phyloP scores from a whole-genome alignment of 2,329 filamentous ascomycete genomes.

The Trichoderma sp. region DNA sequence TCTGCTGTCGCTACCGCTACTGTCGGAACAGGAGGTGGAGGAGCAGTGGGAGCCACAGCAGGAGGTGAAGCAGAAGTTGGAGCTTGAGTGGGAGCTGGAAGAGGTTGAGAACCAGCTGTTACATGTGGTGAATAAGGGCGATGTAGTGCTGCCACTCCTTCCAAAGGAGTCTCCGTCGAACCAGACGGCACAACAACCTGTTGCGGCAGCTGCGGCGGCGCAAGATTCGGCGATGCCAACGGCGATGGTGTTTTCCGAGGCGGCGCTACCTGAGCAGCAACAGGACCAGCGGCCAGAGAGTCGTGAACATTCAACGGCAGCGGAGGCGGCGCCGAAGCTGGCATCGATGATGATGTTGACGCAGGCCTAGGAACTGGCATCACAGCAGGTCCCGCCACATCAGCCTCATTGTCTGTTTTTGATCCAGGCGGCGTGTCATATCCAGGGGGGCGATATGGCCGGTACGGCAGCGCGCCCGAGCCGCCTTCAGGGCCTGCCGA shows the following conservation, averaged over 20 bases:
- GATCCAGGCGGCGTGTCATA: neutral
- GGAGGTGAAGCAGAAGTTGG: neutral
- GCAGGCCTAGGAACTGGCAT: neutral
- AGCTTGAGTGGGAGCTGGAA: neutral
- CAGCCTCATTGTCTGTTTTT: neutral
- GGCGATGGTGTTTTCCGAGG: neutral
- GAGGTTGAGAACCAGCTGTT: neutral
- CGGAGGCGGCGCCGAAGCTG: neutral
- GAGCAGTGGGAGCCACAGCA: neutral
- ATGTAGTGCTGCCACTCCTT: slow-evolving; percentile 33
- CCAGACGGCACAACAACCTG: neutral
- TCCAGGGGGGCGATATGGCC: slow-evolving; percentile 34
- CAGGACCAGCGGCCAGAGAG: neutral
- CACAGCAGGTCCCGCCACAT: neutral
- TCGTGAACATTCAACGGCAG: slow-evolving; percentile 14
- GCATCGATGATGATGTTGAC: neutral
- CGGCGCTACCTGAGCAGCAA: neutral
- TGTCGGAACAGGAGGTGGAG: neutral
- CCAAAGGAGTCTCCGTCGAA: neutral
- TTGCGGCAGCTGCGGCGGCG: neutral
- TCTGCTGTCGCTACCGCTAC: neutral
- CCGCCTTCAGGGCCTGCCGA: neutral
- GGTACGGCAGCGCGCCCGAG: slow-evolving; percentile 33
- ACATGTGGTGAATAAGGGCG: slow-evolving; percentile 31
- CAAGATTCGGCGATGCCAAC: neutral